These are phyloP conservation scores for Croton setiger DNA, from an alignment of 441 rosid species.

Conservation along the genomic window DNA sequence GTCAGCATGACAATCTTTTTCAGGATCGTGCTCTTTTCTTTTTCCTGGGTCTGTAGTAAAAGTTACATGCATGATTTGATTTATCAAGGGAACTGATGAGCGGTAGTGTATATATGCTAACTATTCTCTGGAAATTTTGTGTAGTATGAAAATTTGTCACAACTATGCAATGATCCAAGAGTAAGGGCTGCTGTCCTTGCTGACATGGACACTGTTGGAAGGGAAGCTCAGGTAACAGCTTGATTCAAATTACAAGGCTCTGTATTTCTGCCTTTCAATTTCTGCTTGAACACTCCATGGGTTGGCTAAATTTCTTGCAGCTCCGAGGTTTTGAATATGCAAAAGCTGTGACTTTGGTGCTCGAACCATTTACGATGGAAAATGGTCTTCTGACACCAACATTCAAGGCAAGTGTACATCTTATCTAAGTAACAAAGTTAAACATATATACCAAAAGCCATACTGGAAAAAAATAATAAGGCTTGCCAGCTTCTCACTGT, in stretches of 20 bases:
- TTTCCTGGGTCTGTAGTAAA: too few species aligned
- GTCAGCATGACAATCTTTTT: too few species aligned
- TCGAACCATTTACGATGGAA: slow-evolving; percentile 80
- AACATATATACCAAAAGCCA: background rate
- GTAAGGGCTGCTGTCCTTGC: slow-evolving; percentile 75
- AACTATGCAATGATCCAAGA: slow-evolving; percentile 71
- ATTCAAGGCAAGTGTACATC: slow-evolving; percentile 61
- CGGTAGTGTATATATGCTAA: slow-evolving; percentile 4
- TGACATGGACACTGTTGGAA: slow-evolving; percentile 83
- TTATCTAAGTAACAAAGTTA: background rate
- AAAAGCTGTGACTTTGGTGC: slow-evolving; percentile 79
- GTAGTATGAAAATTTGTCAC: slow-evolving; percentile 62
- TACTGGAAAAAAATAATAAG: background rate
- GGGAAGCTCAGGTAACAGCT: slow-evolving; percentile 75
- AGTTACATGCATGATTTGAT: too few species aligned
- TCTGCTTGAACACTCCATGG: background rate
- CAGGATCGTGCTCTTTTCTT: too few species aligned
- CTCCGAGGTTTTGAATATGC: slow-evolving; percentile 96
- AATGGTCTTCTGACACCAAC: slow-evolving; percentile 94
- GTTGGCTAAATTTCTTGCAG: slow-evolving; percentile 36
- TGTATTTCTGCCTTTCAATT: background rate
- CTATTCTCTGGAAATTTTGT: background rate
- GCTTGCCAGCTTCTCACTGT: background rate
- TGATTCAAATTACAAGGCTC: slow-evolving; percentile 9
- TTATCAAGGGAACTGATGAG: too few species aligned